Conservation (phyloP, 495 filamentous ascomycete species). For the Tuber magnatum region DNA sequence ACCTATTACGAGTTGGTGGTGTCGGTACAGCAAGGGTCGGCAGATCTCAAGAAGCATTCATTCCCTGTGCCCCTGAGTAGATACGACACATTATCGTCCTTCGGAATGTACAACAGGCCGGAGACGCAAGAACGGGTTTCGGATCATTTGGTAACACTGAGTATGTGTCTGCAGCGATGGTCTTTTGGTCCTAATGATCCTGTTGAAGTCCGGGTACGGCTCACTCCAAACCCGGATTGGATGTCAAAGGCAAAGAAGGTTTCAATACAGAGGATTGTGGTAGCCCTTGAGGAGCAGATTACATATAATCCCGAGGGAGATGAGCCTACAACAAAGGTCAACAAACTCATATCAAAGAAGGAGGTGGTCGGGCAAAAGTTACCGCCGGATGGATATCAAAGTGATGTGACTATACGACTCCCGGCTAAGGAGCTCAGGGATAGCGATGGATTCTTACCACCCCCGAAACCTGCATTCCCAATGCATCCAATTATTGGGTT, state of each 20-base stretch:
- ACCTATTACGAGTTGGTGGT: constrained; percentile 96
- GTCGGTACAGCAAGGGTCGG: constrained; percentile 80
- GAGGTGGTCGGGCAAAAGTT: constrained; percentile 73
- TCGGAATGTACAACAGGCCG: constrained; percentile 98
- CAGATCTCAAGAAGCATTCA: constrained; percentile 77
- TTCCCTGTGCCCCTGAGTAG: constrained; percentile 86
- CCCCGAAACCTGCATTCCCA: constrained; percentile 80
- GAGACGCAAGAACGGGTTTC: constrained; percentile 75
- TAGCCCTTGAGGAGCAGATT: constrained; percentile 93
- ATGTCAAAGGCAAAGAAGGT: constrained; percentile 81
- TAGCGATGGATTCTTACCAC: constrained; percentile 75
- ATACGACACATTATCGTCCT: constrained; percentile 95
- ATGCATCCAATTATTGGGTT: constrained; percentile 83
- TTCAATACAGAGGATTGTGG: constrained; percentile 86
- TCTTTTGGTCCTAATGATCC: constrained; percentile 94
- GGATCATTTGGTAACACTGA: constrained; percentile 85
- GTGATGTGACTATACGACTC: constrained; percentile 83
- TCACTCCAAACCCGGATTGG: constrained; percentile 88
- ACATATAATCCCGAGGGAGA: constrained; percentile 98
- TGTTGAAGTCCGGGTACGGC: constrained; percentile 87
- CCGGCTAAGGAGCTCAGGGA: constrained; percentile 85
- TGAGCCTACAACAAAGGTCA: constrained; percentile 84
- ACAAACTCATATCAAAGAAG: constrained; percentile 73
- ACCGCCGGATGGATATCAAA: constrained; percentile 80
- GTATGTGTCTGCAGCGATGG: constrained; percentile 87